Base-by-base conservation (phyloP, 441 rosid genomes). In the Sinapis alba region DNA sequence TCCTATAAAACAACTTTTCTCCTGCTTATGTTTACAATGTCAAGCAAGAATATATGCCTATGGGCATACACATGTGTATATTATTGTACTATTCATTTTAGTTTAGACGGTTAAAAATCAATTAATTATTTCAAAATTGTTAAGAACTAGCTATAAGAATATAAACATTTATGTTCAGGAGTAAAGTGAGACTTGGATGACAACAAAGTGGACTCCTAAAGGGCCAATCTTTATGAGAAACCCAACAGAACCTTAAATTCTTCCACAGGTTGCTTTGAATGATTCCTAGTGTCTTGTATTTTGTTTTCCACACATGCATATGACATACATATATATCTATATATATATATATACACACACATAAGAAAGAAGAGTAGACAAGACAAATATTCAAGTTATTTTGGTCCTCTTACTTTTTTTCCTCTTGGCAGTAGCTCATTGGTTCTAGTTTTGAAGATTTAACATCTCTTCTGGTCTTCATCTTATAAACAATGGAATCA, bases 41-140 rank as follows among this genome's bases (percentile, higher is more conserved):
- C 85, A 89, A 90, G 92, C 90, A 88, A 90, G 94, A 88, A 93
- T 86, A 88, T 87, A 89, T 87, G 76, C 97, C 75, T 41, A 50
- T 21, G 75, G 16, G 20, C 74, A 61, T 61, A 24, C 34, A 36
- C 36, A 20, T 47, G 30, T 63, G 28, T 69, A 69, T 69, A 56
- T 43, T 64, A 45, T 45, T 57, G 65, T 27, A 69, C 74, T 28
- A 75, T n/a, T 26, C 12, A 7, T 32, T 20, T 41, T 30, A 34
- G 2, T 43, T 66, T 58, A 47, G 12, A 15, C 7, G 1, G 30
- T 21, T 30, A 7, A 32, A 30, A 38, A 16, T 51, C 15, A 12
- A 36, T 62, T 62, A 53, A 1, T 23, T 51, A 67, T 32, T 38
- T 43, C 19, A 45, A 24, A 68, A 61, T 19, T 13, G 10, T 45